Conservation (phyloP, 805 yeast species). For the Tetrapisispora namnaoensis region DNA sequence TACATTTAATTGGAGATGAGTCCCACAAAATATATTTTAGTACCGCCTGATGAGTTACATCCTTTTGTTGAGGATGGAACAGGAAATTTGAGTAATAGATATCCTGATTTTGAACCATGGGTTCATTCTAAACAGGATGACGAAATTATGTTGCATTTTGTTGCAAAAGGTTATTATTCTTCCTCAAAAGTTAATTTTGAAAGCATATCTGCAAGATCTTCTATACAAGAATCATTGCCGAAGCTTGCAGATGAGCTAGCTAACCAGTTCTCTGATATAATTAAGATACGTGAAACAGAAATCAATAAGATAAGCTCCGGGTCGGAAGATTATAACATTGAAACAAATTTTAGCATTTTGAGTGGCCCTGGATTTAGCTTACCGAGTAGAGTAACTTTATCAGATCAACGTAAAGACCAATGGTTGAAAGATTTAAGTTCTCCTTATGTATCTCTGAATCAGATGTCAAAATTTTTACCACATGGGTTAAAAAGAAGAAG, state of each 20-base stretch:
- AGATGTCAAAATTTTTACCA: constrained; percentile 71
- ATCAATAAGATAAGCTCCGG: constrained; percentile 22
- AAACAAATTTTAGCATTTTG: constrained; percentile 9
- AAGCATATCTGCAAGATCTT: constrained; percentile 30
- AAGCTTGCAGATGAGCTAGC: constrained; percentile 24
- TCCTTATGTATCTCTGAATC: constrained; percentile 51
- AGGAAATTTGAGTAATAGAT: constrained; percentile 9
- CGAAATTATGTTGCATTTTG: constrained; percentile 23
- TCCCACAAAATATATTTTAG: constrained; percentile 21
- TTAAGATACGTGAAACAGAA: constrained; percentile 24
- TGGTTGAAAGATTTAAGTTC: constrained; percentile 81
- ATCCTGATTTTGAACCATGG: constrained; percentile 31
- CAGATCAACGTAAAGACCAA: constrained; percentile 73
- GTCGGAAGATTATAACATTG: neutral
- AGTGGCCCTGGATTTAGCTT: constrained; percentile 26
- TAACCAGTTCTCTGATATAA: constrained; percentile 20
- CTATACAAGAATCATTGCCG: constrained; percentile 26
- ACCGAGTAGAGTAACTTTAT: constrained; percentile 62
- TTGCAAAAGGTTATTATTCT: constrained; percentile 27
- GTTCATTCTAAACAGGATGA: constrained; percentile 25
- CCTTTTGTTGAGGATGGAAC: constrained; percentile 12
- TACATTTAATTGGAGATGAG: constrained; percentile 5
- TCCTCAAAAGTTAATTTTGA: constrained; percentile 29
- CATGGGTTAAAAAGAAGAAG: constrained; percentile 76
- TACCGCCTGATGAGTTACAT: constrained; percentile 28